Evolutionary conservation across 768 basidiomycete species (phyloP), one percentile per base, ranked within the genome.

Genomic region (Calocybe gangraenosa): DNA sequence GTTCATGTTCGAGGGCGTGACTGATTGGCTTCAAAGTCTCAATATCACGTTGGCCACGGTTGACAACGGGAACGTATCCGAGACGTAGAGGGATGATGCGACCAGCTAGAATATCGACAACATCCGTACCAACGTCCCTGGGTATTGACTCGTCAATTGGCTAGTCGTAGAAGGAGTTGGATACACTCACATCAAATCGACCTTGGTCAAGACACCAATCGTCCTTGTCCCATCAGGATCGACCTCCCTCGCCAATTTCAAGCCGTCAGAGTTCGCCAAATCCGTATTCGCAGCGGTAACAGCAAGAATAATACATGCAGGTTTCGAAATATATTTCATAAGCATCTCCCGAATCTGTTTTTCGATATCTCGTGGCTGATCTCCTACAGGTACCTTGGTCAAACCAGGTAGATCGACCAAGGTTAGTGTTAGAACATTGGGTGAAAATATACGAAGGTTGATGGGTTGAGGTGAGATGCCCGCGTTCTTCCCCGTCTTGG

Each of bases 31-130:
- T 96, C 54, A 81, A 81, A 10, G 74, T 69, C 52, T 99, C 96
- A 53, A 99, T 99, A 65, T 99, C 96, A 38, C 93, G 83, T 63
- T 98, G 96, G 30, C 95, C 94, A 62, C 96, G 83, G 65, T 99
- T 99, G 58, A 99, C 96, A 7, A 99, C 96, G 8, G 96, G 96
- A 2, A 98, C 96, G 61, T 98, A 99, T 41, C 96, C 96, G 33
- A 99, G 69, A 47, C 96, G 85, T 30, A 99, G 77, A 39, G 95
- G 96, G 59, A 98, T 97, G 55, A 99, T 82, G 40, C 96, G 83
- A 7, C 96, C 95, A 3, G 96, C 96, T 38, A 99, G 81, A 62
- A 99, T 98, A 65, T 99, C 96, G 21, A 99, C 93, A 28, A 99
- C 96, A 63, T 99, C 95, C 5, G 95, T 98, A 44, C 96, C 96